Evolutionary conservation across 1,284 basidiomycete genomes (phyloP), one percentile per base, ranked within the genome.

Genomic region (Cystobasidium slooffiae): DNA sequence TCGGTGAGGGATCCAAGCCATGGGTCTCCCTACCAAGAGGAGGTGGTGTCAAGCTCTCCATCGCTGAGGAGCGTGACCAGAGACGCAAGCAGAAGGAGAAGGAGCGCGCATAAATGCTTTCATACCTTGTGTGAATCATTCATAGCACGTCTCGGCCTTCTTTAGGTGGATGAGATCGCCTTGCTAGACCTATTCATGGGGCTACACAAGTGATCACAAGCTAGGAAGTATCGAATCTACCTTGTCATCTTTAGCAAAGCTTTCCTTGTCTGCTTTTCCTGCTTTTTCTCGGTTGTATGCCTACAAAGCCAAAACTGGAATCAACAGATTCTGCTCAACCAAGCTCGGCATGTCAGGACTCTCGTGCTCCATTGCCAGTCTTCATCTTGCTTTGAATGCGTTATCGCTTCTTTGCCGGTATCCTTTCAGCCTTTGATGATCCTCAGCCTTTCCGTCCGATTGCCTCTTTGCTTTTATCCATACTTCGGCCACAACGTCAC

Each of bases 11-110:
- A 76, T 87, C 84, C 84, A 99, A 99, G 88, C 89, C 96, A 73
- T 94, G 94, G 91, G 88, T 99, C 86, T 98, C 96, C 64, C 86
- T 99, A 82, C 96, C 96, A 81, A 95, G 93, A 87, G 96, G 96
- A 85, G 97, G 97, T 88, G 97, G 96, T 86, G 91, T 90, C 83
- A 95, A 95, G 86, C 90, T 97, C 75, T 79, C 81, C 69, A 84
- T 84, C 76, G 80, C 83, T n/a, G 83, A 84, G 80, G 83, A 83
- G 81, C 82, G 83, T 76, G 83, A 83, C 78, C 82, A 81, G 67
- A 66, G 76, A 16, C 75, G 79, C 41, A 78, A 78, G 75, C 75
- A 73, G 75, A 73, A 74, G 72, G 72, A 74, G 47, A 74, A 74
- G 72, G 65, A 74, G 37, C 65, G 41, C 47, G 41, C 64, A 46